A percentile compares a stretch with the other conserved stretches of the same genome.
These are phyloP conservation scores for Saturnispora kantuleensis DNA, from an alignment of 805 yeast species.

Conservation along the genomic window DNA sequence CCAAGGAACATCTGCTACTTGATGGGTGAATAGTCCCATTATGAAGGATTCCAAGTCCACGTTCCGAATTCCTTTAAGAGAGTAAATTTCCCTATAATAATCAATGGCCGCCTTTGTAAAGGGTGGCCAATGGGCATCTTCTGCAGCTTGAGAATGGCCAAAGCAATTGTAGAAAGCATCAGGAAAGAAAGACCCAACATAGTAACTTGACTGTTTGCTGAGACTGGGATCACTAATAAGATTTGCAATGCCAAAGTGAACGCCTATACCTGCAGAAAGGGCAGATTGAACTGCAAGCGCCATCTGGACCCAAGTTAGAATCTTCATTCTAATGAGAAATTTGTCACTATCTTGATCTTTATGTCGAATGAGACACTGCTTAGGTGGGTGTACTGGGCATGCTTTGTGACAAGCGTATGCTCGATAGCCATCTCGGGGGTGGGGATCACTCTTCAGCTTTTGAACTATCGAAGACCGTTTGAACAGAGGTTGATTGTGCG, in stretches of 20 bases:
- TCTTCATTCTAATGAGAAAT: background rate
- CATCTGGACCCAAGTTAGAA: background rate
- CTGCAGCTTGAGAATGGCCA: constrained; percentile 43
- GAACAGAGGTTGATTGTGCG: constrained; percentile 81
- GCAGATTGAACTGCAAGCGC: background rate
- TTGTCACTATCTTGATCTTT: background rate
- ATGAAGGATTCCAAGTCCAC: constrained; percentile 41
- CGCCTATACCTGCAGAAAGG: constrained; percentile 22
- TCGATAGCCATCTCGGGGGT: constrained; percentile 33
- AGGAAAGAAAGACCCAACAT: constrained; percentile 60
- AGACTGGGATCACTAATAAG: constrained; percentile 29
- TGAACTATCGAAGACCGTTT: constrained; percentile 77
- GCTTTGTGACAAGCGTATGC: constrained; percentile 10
- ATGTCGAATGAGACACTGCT: background rate
- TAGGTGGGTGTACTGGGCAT: background rate
- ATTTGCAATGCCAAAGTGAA: constrained; percentile 30
- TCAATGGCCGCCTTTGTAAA: constrained; percentile 39
- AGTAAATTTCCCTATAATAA: constrained; percentile 25
- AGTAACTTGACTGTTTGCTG: constrained; percentile 23
- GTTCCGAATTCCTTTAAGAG: constrained; percentile 17
- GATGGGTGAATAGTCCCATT: constrained; percentile 52
- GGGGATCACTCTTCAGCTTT: constrained; percentile 44
- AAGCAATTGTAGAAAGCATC: constrained; percentile 59
- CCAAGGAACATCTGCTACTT: constrained; percentile 58
- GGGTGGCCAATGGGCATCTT: constrained; percentile 64